phyloP scores from a whole-genome alignment of 768 basidiomycete species.

The Auricularia cornea region DNA sequence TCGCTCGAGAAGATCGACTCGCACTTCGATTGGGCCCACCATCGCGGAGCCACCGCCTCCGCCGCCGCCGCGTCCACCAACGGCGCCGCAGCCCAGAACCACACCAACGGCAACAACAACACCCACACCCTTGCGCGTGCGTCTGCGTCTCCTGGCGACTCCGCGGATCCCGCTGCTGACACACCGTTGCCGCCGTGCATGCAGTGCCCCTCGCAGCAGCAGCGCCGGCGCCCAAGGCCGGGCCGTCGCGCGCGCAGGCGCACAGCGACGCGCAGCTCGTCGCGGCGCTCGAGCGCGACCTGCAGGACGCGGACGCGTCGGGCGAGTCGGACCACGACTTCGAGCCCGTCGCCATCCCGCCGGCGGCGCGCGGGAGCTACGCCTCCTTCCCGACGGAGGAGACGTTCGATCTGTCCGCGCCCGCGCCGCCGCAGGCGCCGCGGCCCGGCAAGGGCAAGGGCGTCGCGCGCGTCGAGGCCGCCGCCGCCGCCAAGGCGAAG shows the following conservation, averaged over 20 bases:
- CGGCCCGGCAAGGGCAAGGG: background rate
- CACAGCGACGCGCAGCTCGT: slow-evolving; percentile 21
- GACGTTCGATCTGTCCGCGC: background rate
- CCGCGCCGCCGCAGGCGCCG: background rate
- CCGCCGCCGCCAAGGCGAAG: background rate
- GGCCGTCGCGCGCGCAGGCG: too few species aligned
- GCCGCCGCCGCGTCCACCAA: slow-evolving; percentile 20
- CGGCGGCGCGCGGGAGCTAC: background rate
- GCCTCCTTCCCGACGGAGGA: background rate
- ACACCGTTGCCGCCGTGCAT: too few species aligned
- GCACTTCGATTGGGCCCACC: slow-evolving; percentile 44
- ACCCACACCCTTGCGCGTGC: background rate
- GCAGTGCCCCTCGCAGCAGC: slow-evolving; percentile 1
- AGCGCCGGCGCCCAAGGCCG: slow-evolving; percentile 6
- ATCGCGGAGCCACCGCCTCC: slow-evolving; percentile 24
- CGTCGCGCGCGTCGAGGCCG: background rate
- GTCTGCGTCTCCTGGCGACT: slow-evolving; percentile 10
- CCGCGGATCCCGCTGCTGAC: background rate
- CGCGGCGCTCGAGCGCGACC: slow-evolving; percentile 21
- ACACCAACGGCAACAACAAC: too few species aligned
- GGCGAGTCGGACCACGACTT: slow-evolving; percentile 11
- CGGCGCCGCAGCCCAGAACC: slow-evolving; percentile 10
- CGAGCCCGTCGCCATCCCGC: background rate
- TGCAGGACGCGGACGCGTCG: slow-evolving; percentile 25
- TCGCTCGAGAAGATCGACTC: slow-evolving; percentile 73